Conservation (phyloP, 169 alveolate genomes). For the Eimeria necatrix region DNA sequence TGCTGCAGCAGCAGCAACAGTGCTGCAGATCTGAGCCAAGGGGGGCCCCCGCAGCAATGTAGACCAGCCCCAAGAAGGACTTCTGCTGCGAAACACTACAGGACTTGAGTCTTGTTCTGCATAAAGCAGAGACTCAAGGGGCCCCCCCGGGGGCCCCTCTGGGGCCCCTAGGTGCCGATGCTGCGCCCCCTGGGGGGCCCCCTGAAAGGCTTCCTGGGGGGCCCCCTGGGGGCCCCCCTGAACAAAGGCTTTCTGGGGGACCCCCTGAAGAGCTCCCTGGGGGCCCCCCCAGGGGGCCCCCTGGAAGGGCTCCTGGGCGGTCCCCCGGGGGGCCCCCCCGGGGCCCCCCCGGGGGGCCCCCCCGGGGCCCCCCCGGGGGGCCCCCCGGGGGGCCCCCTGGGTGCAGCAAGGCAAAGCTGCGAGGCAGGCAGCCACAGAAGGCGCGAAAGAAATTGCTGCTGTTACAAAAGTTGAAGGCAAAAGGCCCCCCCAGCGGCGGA, state of each 20-base stretch:
- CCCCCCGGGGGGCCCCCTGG: neutral
- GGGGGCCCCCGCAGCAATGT: conserved; percentile 41
- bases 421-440: neutral
- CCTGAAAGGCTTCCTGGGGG: too few relatives aligned
- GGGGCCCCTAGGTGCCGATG: neutral
- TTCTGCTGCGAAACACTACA: neutral
- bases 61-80: conserved; percentile 4
- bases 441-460: conserved; percentile 34
- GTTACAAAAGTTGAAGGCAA: conserved; percentile 31
- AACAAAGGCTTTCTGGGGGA: neutral
- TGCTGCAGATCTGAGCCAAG: neutral
- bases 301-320: too few relatives aligned
- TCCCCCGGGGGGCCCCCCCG: neutral
- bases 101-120: conserved; percentile 16
- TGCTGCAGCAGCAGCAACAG: conserved; percentile 3
- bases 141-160: conserved; percentile 32
- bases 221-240: neutral
- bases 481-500: conserved; percentile 38
- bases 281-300: too few relatives aligned
- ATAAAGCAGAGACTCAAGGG: neutral
- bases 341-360: too few relatives aligned
- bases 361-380: neutral
- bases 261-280: too few relatives aligned
- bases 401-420: neutral
- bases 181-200: too few relatives aligned